These are phyloP conservation scores for Alternaria sp. DNA, from an alignment of 2,329 filamentous ascomycete species.

Conservation along the genomic window DNA sequence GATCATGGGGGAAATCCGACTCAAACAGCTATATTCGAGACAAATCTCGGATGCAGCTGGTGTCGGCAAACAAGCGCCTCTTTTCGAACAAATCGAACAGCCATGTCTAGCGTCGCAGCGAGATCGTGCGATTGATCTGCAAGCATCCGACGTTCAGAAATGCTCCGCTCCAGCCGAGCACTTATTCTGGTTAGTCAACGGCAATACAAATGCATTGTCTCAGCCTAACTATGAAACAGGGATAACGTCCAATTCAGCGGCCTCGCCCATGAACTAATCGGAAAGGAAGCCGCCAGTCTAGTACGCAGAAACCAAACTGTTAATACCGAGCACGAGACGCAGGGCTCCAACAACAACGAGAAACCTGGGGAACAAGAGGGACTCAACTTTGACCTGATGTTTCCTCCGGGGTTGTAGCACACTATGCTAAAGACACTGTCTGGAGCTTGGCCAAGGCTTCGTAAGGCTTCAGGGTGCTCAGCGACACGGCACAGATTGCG, in stretches of 20 bases:
- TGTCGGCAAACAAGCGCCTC: constrained; percentile 41
- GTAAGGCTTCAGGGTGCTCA: neutral
- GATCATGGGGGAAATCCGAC: constrained; percentile 47
- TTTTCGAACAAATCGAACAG: constrained; percentile 46
- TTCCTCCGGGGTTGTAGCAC: constrained; percentile 46
- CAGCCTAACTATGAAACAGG: constrained; percentile 44
- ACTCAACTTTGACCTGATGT: constrained; percentile 40
- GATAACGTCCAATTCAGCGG: constrained; percentile 49
- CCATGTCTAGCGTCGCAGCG: constrained; percentile 43
- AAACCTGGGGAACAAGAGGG: constrained; percentile 25
- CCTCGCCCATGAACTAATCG: constrained; percentile 49
- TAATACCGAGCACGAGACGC: constrained; percentile 35
- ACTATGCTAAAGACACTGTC: constrained; percentile 23
- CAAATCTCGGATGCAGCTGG: constrained; percentile 47
- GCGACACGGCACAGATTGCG: constrained; percentile 15
- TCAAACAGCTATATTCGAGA: constrained; percentile 44
- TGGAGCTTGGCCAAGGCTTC: constrained; percentile 28
- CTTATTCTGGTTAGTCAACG: constrained; percentile 47
- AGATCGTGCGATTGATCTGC: constrained; percentile 29
- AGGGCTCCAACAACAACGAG: constrained; percentile 26
- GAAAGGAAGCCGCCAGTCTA: constrained; percentile 46
- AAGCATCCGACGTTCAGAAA: constrained; percentile 40
- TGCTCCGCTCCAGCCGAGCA: constrained; percentile 45
- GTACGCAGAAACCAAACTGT: constrained; percentile 44
- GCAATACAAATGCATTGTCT: constrained; percentile 45